Conservation (phyloP, 2,329 filamentous ascomycete species). For the Graphilbum fragrans region DNA sequence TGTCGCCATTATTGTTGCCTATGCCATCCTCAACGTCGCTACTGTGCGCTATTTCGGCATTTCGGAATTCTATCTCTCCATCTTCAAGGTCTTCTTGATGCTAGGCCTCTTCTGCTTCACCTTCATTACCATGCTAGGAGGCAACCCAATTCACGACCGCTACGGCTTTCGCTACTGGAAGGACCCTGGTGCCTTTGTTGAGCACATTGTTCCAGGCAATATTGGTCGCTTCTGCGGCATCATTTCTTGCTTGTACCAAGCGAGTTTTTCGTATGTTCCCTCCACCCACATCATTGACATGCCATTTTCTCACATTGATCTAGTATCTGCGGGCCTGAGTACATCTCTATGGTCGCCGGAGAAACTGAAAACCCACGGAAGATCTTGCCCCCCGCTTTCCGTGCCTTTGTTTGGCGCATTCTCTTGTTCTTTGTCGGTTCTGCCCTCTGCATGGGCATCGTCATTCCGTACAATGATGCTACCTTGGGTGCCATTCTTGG, state of each 20-base stretch:
- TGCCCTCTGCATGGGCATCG: conserved; percentile 48
- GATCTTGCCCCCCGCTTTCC: conserved; percentile 51
- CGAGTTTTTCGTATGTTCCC: conserved; percentile 34
- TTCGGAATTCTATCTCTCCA: conserved; percentile 31
- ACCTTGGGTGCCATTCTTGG: conserved; percentile 38
- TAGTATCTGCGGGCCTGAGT: conserved; percentile 49
- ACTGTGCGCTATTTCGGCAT: conserved; percentile 30
- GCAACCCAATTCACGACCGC: conserved; percentile 25
- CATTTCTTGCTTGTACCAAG: conserved; percentile 47
- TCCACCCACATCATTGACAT: neutral
- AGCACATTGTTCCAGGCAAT: conserved; percentile 34
- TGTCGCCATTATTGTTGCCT: conserved; percentile 6
- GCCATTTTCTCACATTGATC: no score
- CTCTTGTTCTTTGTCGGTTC: conserved; percentile 55
- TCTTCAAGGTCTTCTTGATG: conserved; percentile 24
- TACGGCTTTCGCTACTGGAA: conserved; percentile 22
- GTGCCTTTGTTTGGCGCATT: conserved; percentile 54
- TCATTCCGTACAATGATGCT: conserved; percentile 47
- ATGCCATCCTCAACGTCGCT: conserved; percentile 23
- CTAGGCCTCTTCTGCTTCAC: conserved; percentile 22
- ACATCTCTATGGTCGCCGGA: conserved; percentile 36
- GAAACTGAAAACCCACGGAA: conserved; percentile 46
- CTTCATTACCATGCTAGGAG: conserved; percentile 30
- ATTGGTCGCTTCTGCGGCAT: conserved; percentile 52
- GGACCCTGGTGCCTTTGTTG: conserved; percentile 32